Conservation (phyloP, 192 early-diverging fungal species). For the Borealophlyctis nickersoniae region DNA sequence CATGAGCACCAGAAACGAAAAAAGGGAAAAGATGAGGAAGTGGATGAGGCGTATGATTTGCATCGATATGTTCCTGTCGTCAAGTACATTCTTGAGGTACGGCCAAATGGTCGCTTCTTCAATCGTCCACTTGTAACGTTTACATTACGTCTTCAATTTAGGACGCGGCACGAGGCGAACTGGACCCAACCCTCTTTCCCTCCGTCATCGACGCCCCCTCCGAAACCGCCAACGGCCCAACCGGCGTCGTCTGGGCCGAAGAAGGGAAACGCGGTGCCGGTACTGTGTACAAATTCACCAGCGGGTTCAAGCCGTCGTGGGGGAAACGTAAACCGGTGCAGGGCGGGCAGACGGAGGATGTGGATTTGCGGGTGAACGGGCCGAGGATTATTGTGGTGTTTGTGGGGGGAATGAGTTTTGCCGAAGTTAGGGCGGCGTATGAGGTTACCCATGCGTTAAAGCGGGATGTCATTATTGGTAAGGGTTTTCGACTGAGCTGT, state of each 20-base stretch:
- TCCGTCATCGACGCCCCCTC: constrained; percentile 4
- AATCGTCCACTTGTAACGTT: neutral
- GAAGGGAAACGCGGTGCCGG: constrained; percentile 15
- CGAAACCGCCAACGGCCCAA: neutral
- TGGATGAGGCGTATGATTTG: constrained; percentile 62
- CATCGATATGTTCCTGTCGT: constrained; percentile 65
- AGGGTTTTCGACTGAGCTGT: neutral
- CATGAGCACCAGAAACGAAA: constrained; percentile 12
- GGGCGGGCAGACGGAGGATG: constrained; percentile 1
- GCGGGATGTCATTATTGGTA: constrained; percentile 72
- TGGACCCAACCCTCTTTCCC: constrained; percentile 15
- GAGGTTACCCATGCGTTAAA: constrained; percentile 60
- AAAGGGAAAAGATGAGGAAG: constrained; percentile 30
- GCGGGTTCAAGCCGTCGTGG: constrained; percentile 28
- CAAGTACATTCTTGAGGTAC: constrained; percentile 51
- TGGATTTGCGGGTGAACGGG: constrained; percentile 43
- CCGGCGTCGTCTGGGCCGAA: neutral
- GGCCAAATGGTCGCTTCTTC: neutral
- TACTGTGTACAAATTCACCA: constrained; percentile 1
- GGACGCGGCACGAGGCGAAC: constrained; percentile 13
- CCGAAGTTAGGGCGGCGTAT: constrained; percentile 70
- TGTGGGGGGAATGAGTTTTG: constrained; percentile 72
- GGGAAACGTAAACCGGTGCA: constrained; percentile 21
- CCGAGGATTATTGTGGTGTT: constrained; percentile 70
- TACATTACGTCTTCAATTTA: neutral